Base-by-base conservation (phyloP, 2,329 filamentous ascomycete genomes). In the Colletotrichum scovillei region DNA sequence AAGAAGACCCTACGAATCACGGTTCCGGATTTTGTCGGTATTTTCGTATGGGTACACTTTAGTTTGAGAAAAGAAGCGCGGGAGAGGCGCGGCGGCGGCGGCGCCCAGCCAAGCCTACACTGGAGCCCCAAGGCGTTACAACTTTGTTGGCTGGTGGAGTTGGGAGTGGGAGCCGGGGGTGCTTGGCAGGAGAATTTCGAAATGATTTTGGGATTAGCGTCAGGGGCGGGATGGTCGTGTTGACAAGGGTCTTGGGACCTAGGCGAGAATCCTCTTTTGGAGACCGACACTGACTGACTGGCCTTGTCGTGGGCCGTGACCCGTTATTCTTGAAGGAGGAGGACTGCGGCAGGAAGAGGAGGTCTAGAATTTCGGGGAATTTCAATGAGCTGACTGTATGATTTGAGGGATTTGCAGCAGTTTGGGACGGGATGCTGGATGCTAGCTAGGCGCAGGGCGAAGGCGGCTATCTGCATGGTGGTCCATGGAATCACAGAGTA, bases 351-450 rank as follows among this genome's bases (percentile, higher is more conserved):
- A 32, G n/a, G 35, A 26, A 3, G 35, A 24, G 53, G 22, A 46
- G 32, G 66, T 62, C 60, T 69, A 70, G 70, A 73, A 58, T 60
- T 59, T 63, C 69, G 66, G 69, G 55, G 66, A 69, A 24, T 69
- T 60, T 73, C 35, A 16, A 9, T 63, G 42, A n/a, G 30, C 49
- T 55, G 56, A 49, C 55, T 65, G 28, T 5, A 57, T 30, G 32
- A 14, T 22, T 63, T 46, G 49, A 58, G 53, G 60, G 52, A 42
- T 58, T 59, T 62, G 55, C 32, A 53, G 24, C 24, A 19, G 32
- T 35, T 35, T 3, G 3, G 3, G 32, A 3, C 32, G 32, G 32
- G 32, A 38, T 30, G n/a, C 32, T 8, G 11, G 28, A 46, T n/a
- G 38, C 53, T 56, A 35, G 12, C 14, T 32, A 30, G 12, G 28